Evolutionary conservation across 1,139 yeast species (phyloP).

Genomic region (Sugiyamaella neomexicana): DNA sequence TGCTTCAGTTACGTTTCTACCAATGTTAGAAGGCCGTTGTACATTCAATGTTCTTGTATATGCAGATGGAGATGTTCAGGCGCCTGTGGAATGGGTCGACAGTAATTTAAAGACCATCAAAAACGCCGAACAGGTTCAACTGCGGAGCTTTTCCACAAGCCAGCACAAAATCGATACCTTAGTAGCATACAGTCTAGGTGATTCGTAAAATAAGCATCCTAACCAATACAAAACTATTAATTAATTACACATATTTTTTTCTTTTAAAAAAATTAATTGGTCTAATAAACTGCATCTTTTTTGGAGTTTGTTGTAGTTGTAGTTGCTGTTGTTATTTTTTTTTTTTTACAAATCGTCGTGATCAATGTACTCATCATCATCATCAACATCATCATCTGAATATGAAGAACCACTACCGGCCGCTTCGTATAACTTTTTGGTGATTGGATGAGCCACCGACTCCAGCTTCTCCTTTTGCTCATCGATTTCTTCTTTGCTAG

Average conservation of each 20-base stretch:
- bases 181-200: constrained; percentile 61
- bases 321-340: too few species aligned
- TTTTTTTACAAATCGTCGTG: constrained; percentile 64
- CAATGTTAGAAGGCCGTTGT: constrained; percentile 64
- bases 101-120: constrained; percentile 61
- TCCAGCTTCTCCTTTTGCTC: constrained; percentile 89
- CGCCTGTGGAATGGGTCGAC: constrained; percentile 87
- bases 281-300: neutral
- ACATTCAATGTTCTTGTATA: constrained; percentile 87
- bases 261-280: neutral
- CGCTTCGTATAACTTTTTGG: constrained; percentile 82
- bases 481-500: constrained; percentile 88
- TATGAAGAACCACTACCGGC: constrained; percentile 50
- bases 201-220: neutral
- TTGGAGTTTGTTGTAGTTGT: neutral
- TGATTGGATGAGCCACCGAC: constrained; percentile 86
- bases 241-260: constrained; percentile 3
- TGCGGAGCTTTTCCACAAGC: constrained; percentile 67
- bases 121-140: constrained; percentile 66
- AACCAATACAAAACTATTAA: neutral
- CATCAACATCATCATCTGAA: constrained; percentile 40
- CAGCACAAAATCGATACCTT: constrained; percentile 72
- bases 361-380: constrained; percentile 58
- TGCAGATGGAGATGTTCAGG: constrained; percentile 69
- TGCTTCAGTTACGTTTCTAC: constrained; percentile 82